Conservation (phyloP, 192 early-diverging fungal genomes). For the Chytriomyces confervae region DNA sequence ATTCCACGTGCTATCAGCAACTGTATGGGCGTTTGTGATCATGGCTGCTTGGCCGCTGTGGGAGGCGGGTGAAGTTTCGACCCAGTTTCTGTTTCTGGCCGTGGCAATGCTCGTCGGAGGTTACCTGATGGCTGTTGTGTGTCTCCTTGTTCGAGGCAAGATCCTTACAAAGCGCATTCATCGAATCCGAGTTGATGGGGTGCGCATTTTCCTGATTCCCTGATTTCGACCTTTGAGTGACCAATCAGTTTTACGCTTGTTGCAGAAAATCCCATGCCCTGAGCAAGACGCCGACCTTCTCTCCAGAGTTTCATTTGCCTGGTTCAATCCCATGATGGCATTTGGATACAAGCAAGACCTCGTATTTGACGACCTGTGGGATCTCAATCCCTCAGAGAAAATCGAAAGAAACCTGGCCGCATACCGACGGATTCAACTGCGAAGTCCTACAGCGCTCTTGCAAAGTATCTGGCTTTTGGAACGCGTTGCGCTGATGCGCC, state of each 20-base stretch:
- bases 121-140: neutral
- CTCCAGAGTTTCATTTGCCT: constrained; percentile 48
- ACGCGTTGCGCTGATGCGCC: neutral
- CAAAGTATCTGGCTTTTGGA: constrained; percentile 9
- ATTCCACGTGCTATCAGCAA: neutral
- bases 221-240: neutral
- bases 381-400: constrained; percentile 48
- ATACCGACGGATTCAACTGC: neutral
- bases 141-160: neutral
- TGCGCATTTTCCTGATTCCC: neutral
- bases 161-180: neutral
- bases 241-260: neutral
- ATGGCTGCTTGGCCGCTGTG: neutral
- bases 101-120: neutral
- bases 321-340: constrained; percentile 59
- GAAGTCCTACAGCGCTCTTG: neutral
- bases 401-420: constrained; percentile 31
- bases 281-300: constrained; percentile 20
- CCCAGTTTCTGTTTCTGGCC: neutral
- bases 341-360: constrained; percentile 52
- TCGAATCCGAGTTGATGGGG: neutral
- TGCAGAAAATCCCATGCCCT: constrained; percentile 18
- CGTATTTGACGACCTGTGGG: constrained; percentile 58
- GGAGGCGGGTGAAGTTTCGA: neutral
- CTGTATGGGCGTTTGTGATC: neutral